A percentile compares a stretch with the other conserved stretches of the same genome.
Evolutionary conservation across 2,329 filamentous ascomycete species (phyloP).

Genomic region (Metarhizium anisopliae): DNA sequence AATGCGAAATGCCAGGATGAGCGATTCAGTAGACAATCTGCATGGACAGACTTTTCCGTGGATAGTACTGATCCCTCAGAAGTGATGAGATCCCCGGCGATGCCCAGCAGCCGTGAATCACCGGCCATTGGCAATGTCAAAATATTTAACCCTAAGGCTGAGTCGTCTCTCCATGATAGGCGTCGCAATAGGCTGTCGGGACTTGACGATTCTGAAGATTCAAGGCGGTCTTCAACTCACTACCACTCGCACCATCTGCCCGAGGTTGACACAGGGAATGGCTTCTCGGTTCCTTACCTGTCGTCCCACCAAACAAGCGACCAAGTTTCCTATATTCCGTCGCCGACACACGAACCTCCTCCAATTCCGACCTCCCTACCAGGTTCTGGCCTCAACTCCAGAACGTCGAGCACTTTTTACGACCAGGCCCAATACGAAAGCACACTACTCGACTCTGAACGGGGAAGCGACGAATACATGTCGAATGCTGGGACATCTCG

Average conservation of each 20-base stretch:
- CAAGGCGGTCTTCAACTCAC: constrained; percentile 16
- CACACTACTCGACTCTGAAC: constrained; percentile 34
- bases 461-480: constrained; percentile 36
- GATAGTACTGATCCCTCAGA: constrained; percentile 39
- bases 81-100: constrained; percentile 17
- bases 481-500: constrained; percentile 34
- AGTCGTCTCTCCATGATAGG: neutral
- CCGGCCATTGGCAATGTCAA: constrained; percentile 22
- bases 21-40: constrained; percentile 44
- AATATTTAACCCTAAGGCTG: constrained; percentile 18
- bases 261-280: constrained; percentile 40
- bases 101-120: constrained; percentile 18
- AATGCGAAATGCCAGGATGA: constrained; percentile 32
- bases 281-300: constrained; percentile 40
- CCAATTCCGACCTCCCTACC: constrained; percentile 33
- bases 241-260: constrained; percentile 33
- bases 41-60: constrained; percentile 53
- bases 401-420: constrained; percentile 32
- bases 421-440: constrained; percentile 28
- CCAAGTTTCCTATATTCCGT: constrained; percentile 22
- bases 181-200: constrained; percentile 7
- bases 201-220: constrained; percentile 16
- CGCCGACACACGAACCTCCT: constrained; percentile 43
- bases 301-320: constrained; percentile 20
- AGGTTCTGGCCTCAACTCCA: constrained; percentile 26